Percentiles rank a stretch among this genome's conserved stretches.
Conservation (phyloP, 139 green algal genomes). For the Penium margaritaceum region DNA sequence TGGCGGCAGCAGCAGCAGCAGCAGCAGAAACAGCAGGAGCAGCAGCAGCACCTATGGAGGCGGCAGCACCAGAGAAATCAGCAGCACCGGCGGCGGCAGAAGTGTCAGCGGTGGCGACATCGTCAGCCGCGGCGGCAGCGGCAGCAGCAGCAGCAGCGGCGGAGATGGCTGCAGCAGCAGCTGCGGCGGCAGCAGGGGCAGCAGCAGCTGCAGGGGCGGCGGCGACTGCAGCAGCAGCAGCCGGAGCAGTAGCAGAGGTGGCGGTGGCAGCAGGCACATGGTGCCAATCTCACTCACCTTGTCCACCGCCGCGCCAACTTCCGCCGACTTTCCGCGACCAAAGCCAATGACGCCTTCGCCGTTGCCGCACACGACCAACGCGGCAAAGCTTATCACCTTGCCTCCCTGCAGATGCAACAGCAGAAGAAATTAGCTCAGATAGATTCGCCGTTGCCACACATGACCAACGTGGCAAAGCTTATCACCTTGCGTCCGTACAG, state of each 20-base stretch:
- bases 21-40: not conserved
- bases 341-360: conserved; percentile 45
- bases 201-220: not conserved
- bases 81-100: no score
- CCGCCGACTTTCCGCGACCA: conserved; percentile 46
- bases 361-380: conserved; percentile 53
- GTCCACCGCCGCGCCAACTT: conserved; percentile 44
- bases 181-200: not conserved
- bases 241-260: no score
- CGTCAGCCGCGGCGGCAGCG: not conserved
- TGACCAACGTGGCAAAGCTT: conserved; percentile 47
- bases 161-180: not conserved
- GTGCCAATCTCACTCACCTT: conserved; percentile 15
- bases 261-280: not conserved
- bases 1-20: no score
- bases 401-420: conserved; percentile 40
- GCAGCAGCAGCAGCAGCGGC: not conserved
- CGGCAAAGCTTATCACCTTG: conserved; percentile 46
- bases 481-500: conserved; percentile 43
- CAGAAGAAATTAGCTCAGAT: not conserved
- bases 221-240: no score
- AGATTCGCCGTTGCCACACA: conserved; percentile 47
- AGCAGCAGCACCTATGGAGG: not conserved
- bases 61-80: not conserved
- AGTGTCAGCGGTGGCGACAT: not conserved